phyloP scores from a whole-genome alignment of 495 filamentous ascomycete species.

The Xylaria sp. region DNA sequence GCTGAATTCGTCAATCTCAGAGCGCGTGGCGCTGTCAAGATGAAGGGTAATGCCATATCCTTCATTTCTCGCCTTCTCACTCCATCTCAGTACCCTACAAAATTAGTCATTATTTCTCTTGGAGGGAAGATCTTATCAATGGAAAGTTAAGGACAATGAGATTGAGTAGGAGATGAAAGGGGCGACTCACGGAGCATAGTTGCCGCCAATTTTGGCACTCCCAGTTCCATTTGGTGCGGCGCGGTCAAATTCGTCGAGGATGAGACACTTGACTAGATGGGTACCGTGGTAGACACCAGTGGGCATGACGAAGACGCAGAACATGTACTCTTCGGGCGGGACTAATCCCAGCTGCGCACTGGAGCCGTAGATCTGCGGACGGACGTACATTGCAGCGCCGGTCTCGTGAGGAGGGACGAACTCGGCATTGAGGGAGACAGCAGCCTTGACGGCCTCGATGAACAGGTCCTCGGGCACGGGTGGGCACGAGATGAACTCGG shows the following conservation, averaged over 20 bases:
- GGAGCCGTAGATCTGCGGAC: slow-evolving; percentile 84
- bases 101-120: background rate
- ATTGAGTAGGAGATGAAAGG: background rate
- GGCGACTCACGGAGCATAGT: slow-evolving; percentile 67
- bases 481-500: slow-evolving; percentile 80
- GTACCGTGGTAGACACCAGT: slow-evolving; percentile 90
- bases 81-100: slow-evolving; percentile 69
- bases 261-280: slow-evolving; percentile 77
- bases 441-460: slow-evolving; percentile 73
- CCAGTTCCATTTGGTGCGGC: slow-evolving; percentile 77
- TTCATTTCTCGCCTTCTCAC: slow-evolving; percentile 71
- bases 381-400: slow-evolving; percentile 87
- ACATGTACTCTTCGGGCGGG: slow-evolving; percentile 88
- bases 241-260: slow-evolving; percentile 80
- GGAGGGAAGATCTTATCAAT: background rate
- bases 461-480: slow-evolving; percentile 76
- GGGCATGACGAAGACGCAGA: slow-evolving; percentile 83
- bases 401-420: slow-evolving; percentile 85
- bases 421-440: slow-evolving; percentile 84
- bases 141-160: background rate
- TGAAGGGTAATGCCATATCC: slow-evolving; percentile 90
- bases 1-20: slow-evolving; percentile 88
- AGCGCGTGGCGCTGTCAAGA: slow-evolving; percentile 78
- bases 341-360: slow-evolving; percentile 80
- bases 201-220: slow-evolving; percentile 76